Evolutionary conservation across 129 eudicot genomes (phyloP), one percentile per base, ranked within the genome.

Genomic region (Escallonia herrerae): DNA sequence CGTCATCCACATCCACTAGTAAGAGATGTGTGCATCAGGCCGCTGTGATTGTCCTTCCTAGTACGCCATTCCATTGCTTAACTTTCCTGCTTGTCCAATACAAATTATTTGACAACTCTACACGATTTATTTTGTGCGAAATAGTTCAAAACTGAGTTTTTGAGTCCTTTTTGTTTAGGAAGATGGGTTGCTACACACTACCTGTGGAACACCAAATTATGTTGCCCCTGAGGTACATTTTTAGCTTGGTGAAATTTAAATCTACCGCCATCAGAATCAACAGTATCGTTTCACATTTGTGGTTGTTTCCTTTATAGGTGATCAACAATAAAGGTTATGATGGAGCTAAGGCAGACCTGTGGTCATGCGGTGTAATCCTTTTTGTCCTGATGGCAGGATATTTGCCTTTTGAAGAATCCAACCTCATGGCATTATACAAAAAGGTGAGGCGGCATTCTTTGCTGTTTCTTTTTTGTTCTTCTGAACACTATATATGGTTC

Each of bases 351-450:
- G 99, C 99, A 5, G 99, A 94, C 79, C 76, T 94, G 56, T 94
- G 97, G 99, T 94, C 99, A 22, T 94, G 99, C 62, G 99, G 99
- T 76, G 97, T 94, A 10, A 94, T 94, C 58, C 99, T 94, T 74
- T 94, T 77, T 60, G 99, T 94, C 57, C 99, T 94, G 46, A 94
- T 94, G 99, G 97, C 99, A 41, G 97, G 97, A 2, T 94, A 81
- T 68, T 60, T 89, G 74, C 99, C 99, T 40, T 94, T 94, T 52
- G 99, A 94, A 76, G 99, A 94, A 51, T 64, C 97, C 37, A 94
- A 94, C 72, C 97, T 94, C 44, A 77, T 81, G 89, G 83, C 86
- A 61, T 70, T 94, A 12, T 94, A 94, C 79, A 94, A 89, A 76
- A 94, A 94, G 99, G 99, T 91, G 61, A 13, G 15, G 10, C 13